Conservation (phyloP, 1,139 yeast species). For the Yamadazyma jaroonii region DNA sequence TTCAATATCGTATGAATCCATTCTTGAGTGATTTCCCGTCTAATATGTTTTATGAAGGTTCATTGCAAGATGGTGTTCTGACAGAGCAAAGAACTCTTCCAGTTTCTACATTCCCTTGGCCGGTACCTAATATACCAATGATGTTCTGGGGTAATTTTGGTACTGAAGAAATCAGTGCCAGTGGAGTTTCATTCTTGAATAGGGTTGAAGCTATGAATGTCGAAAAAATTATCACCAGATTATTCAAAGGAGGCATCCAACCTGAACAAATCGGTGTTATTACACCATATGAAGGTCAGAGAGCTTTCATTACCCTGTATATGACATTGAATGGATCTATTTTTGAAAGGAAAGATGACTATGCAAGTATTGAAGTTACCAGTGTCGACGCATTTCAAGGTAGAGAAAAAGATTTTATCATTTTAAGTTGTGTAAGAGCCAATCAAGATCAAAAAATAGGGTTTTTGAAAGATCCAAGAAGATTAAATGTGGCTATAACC, state of each 20-base stretch:
- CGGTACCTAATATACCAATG: constrained; percentile 78
- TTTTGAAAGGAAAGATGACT: constrained; percentile 55
- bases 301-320: constrained; percentile 77
- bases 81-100: constrained; percentile 61
- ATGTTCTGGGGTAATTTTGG: constrained; percentile 95
- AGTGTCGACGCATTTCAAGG: constrained; percentile 98
- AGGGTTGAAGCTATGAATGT: constrained; percentile 91
- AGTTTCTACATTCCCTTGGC: constrained; percentile 81
- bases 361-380: constrained; percentile 78
- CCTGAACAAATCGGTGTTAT: constrained; percentile 88
- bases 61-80: constrained; percentile 88
- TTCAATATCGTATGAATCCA: constrained; percentile 96
- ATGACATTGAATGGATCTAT: constrained; percentile 73
- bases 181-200: constrained; percentile 83
- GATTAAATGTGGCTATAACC: constrained; percentile 89
- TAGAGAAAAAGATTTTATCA: constrained; percentile 87
- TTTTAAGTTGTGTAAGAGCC: constrained; percentile 88
- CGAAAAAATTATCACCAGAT: constrained; percentile 70
- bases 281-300: constrained; percentile 94
- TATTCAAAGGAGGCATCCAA: constrained; percentile 75
- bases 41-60: constrained; percentile 91
- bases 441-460: constrained; percentile 83
- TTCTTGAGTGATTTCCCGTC: constrained; percentile 82
- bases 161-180: constrained; percentile 79
- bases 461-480: constrained; percentile 82